These are phyloP conservation scores for Penicillium occitanis DNA, from an alignment of 2,329 filamentous ascomycete genomes.

Conservation along the genomic window DNA sequence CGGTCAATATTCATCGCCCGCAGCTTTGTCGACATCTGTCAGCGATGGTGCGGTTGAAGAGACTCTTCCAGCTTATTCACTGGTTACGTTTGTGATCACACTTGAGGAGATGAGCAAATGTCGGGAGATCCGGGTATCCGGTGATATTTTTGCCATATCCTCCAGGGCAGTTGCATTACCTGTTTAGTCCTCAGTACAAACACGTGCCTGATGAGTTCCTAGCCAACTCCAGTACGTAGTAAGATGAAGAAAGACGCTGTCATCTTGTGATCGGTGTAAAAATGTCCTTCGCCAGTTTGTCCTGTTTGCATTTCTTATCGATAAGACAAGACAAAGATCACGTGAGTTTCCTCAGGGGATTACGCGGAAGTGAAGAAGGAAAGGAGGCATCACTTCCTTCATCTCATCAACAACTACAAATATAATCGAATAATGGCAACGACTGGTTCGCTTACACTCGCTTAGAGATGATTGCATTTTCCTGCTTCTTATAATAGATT, in stretches of 20 bases:
- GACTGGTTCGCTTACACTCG: slow-evolving; percentile 8
- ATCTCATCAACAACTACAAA: not conserved
- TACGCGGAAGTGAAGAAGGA: not conserved
- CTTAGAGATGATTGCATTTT: slow-evolving; percentile 4
- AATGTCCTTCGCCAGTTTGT: slow-evolving; percentile 1
- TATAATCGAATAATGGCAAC: slow-evolving; percentile 1
- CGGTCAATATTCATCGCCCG: not conserved
- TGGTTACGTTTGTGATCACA: slow-evolving; percentile 6
- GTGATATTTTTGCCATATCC: not conserved
- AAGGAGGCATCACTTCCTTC: not conserved
- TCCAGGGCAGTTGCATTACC: not conserved
- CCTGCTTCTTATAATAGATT: not conserved
- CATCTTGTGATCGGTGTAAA: not conserved
- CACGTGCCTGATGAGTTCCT: no score
- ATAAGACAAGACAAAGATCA: slow-evolving; percentile 6
- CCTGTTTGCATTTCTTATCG: slow-evolving; percentile 11
- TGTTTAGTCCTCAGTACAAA: not conserved
- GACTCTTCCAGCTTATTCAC: not conserved
- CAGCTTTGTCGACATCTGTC: not conserved
- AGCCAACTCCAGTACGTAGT: no score
- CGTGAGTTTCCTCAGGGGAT: slow-evolving; percentile 1
- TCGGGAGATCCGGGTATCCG: not conserved
- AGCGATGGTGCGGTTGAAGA: not conserved
- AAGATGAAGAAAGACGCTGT: not conserved
- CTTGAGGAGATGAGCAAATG: not conserved